Percentiles rank a stretch among this genome's conserved stretches.
Conservation (phyloP, 768 basidiomycete genomes). For the Pleurotus citrinopileatus region DNA sequence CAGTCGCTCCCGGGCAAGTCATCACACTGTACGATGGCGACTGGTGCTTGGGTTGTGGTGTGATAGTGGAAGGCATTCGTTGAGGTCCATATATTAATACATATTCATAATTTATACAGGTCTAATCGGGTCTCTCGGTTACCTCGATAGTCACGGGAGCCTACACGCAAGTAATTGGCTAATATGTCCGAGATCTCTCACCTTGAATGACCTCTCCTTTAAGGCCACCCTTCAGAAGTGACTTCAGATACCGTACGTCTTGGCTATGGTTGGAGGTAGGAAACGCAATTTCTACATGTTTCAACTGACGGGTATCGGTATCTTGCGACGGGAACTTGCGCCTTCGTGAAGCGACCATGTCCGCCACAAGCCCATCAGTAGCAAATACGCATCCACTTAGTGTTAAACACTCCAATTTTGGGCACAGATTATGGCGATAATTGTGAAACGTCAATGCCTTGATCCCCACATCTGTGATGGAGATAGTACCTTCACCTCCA, state of each 20-base stretch:
- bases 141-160: too few relatives aligned
- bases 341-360: constrained; percentile 2
- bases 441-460: constrained; percentile 4
- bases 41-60: constrained; percentile 84
- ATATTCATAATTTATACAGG: too few relatives aligned
- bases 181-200: not conserved
- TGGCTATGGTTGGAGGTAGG: constrained; percentile 3
- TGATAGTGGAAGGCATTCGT: constrained; percentile 38
- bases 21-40: constrained; percentile 69
- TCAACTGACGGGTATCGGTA: not conserved
- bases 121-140: too few relatives aligned
- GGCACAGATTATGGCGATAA: constrained; percentile 2
- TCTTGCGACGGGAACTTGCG: not conserved
- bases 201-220: constrained; percentile 4
- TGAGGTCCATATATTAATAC: not conserved
- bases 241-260: not conserved
- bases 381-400: constrained; percentile 4
- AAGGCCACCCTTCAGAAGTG: not conserved
- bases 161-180: too few relatives aligned
- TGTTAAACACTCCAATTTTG: not conserved
- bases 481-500: constrained; percentile 1
- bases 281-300: constrained; percentile 2
- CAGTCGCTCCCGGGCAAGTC: constrained; percentile 79
- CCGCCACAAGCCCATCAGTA: constrained; percentile 1
- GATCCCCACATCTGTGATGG: constrained; percentile 4